Evolutionary conservation across 805 yeast genomes (phyloP).

Genomic region (Candida mattraensis): DNA sequence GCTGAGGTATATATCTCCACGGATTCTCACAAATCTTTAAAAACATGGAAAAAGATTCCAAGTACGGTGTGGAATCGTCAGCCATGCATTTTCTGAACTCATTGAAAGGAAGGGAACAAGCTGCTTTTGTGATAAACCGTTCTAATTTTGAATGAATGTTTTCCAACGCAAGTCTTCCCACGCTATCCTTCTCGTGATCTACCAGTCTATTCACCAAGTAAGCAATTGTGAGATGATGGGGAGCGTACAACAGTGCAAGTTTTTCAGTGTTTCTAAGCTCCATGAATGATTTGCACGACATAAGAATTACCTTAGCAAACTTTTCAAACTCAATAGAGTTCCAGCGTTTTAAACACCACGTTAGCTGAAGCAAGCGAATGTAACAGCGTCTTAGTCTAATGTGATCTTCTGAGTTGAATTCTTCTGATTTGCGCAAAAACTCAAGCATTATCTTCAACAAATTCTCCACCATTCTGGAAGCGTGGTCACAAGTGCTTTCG

Average conservation of each 20-base stretch:
- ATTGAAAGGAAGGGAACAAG: slow-evolving; percentile 20
- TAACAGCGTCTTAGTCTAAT: slow-evolving; percentile 23
- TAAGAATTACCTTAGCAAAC: slow-evolving; percentile 19
- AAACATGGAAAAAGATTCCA: slow-evolving; percentile 28
- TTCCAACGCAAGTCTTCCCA: slow-evolving; percentile 8
- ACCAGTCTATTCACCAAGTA: slow-evolving; percentile 19
- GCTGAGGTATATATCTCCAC: slow-evolving; percentile 25
- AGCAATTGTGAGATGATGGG: slow-evolving; percentile 24
- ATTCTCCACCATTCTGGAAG: slow-evolving; percentile 12
- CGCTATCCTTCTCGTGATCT: slow-evolving; percentile 6
- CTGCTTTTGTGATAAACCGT: slow-evolving; percentile 14
- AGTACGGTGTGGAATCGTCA: slow-evolving; percentile 10
- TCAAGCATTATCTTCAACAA: slow-evolving; percentile 11
- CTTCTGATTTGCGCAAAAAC: slow-evolving; percentile 4
- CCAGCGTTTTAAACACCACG: slow-evolving; percentile 22
- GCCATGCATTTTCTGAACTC: slow-evolving; percentile 16
- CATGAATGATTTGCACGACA: slow-evolving; percentile 10
- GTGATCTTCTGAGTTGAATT: slow-evolving; percentile 5
- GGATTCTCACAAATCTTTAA: slow-evolving; percentile 23
- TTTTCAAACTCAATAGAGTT: slow-evolving; percentile 11
- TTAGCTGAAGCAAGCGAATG: slow-evolving; percentile 25
- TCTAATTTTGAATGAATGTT: slow-evolving; percentile 3
- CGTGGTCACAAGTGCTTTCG: slow-evolving; percentile 9
- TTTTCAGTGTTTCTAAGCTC: slow-evolving; percentile 11
- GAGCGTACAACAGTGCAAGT: slow-evolving; percentile 18